Evolutionary conservation across 345 rosid species (phyloP).

Genomic region (Adansonia digitata): DNA sequence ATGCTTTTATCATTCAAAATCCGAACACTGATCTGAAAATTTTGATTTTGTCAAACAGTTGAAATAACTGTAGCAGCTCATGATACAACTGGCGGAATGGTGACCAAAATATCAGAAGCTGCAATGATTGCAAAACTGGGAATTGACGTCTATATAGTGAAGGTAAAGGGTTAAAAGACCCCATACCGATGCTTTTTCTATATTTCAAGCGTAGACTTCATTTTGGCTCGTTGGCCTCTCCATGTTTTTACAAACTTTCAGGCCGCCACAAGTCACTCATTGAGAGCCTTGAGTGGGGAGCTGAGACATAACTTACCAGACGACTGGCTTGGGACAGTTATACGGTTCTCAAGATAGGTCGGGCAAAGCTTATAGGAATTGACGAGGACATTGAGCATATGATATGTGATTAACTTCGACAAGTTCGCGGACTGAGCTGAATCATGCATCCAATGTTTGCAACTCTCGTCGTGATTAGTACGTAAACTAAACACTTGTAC

Average conservation of each 20-base stretch:
- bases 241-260: constrained; percentile 9
- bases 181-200: background rate
- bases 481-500: no score
- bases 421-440: background rate
- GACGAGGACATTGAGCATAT: background rate
- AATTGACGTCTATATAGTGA: constrained; percentile 80
- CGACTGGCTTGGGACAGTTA: constrained; percentile 73
- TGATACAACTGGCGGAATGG: constrained; percentile 96
- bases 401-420: background rate
- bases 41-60: constrained; percentile 40
- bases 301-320: constrained; percentile 43
- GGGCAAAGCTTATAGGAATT: background rate
- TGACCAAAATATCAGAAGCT: constrained; percentile 82
- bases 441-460: no score
- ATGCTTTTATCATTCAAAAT: background rate
- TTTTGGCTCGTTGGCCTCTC: background rate
- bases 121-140: constrained; percentile 88
- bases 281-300: constrained; percentile 62
- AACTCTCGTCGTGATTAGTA: no score
- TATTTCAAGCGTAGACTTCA: background rate
- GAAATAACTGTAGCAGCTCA: constrained; percentile 76
- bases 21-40: background rate
- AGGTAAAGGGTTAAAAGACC: constrained; percentile 38
- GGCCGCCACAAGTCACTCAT: constrained; percentile 77
- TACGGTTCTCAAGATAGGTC: constrained; percentile 25